phyloP scores from a whole-genome alignment of 352 stramenopile species.

The Discostella stelligera region DNA sequence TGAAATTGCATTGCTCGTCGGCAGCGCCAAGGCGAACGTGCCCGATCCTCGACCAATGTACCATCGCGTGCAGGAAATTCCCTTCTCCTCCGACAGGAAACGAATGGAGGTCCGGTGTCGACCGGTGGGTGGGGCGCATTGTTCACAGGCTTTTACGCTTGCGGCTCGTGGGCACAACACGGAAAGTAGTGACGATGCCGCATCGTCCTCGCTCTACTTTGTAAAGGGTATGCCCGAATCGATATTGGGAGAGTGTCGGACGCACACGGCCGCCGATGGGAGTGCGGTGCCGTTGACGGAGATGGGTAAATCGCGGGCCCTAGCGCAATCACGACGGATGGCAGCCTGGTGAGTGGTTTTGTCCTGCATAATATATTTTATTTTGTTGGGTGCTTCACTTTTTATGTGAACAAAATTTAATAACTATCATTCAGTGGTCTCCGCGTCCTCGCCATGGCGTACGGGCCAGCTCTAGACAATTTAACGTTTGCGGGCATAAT shows the following conservation, averaged over 20 bases:
- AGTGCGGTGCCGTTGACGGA: slow-evolving; percentile 49
- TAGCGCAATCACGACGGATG: slow-evolving; percentile 66
- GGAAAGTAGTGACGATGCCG: slow-evolving; percentile 17
- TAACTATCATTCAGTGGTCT: slow-evolving; percentile 48
- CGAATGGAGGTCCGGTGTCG: slow-evolving; percentile 90
- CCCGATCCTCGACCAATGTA: slow-evolving; percentile 87
- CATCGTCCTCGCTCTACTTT: slow-evolving; percentile 65
- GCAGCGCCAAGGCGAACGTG: slow-evolving; percentile 93
- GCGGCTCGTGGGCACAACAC: slow-evolving; percentile 26
- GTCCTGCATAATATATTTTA: too few relatives aligned
- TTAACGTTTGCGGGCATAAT: slow-evolving; percentile 92
- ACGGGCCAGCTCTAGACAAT: slow-evolving; percentile 84
- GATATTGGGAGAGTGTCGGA: slow-evolving; percentile 74
- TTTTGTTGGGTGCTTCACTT: too few relatives aligned
- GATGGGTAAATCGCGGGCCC: slow-evolving; percentile 45
- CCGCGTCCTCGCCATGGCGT: slow-evolving; percentile 88
- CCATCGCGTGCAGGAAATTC: slow-evolving; percentile 84
- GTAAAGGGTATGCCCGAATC: slow-evolving; percentile 84
- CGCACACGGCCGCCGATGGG: slow-evolving; percentile 53
- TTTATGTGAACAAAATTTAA: too few relatives aligned
- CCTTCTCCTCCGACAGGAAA: slow-evolving; percentile 95
- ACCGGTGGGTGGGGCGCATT: slow-evolving; percentile 65
- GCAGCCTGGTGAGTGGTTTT: slow-evolving; percentile 27
- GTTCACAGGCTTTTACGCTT: slow-evolving; percentile 65
- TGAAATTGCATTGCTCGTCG: slow-evolving; percentile 93